phyloP scores from a whole-genome alignment of 1,139 yeast species.

The Sugiyamaella pinicola region DNA sequence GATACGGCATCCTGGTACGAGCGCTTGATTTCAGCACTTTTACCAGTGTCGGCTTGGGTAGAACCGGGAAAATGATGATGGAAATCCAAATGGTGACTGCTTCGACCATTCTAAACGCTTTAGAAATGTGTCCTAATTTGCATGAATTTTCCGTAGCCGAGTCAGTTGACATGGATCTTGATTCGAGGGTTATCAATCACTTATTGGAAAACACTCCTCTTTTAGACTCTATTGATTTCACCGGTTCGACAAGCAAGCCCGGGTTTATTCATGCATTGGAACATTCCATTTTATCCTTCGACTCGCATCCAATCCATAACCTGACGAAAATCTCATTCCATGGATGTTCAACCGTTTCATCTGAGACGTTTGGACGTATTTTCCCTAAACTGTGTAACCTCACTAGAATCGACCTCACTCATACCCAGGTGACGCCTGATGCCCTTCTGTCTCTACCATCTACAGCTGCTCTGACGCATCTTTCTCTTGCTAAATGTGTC shows the following conservation, averaged over 20 bases:
- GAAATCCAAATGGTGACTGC: slow-evolving; percentile 90
- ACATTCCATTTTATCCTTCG: slow-evolving; percentile 25
- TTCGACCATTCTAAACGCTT: slow-evolving; percentile 63
- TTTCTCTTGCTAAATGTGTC: slow-evolving; percentile 78
- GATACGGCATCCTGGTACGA: slow-evolving; percentile 68
- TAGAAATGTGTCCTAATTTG: slow-evolving; percentile 63
- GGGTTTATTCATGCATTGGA: slow-evolving; percentile 52
- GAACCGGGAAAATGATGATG: slow-evolving; percentile 86
- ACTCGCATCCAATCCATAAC: slow-evolving; percentile 34
- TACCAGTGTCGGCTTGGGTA: slow-evolving; percentile 86
- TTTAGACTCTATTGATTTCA: slow-evolving; percentile 76
- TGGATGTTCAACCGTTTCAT: slow-evolving; percentile 79
- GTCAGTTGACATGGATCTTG: slow-evolving; percentile 83
- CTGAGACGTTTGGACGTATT: slow-evolving; percentile 56
- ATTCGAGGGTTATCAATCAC: slow-evolving; percentile 56
- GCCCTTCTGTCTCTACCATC: slow-evolving; percentile 55
- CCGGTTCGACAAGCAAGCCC: slow-evolving; percentile 77
- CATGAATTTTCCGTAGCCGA: slow-evolving; percentile 82
- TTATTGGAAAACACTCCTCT: slow-evolving; percentile 58
- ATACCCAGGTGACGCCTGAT: slow-evolving; percentile 70
- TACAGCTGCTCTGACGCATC: slow-evolving; percentile 66
- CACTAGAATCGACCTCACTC: slow-evolving; percentile 75
- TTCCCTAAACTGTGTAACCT: slow-evolving; percentile 61
- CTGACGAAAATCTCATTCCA: slow-evolving; percentile 71
- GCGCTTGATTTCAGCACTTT: slow-evolving; percentile 86